phyloP scores from a whole-genome alignment of 176 grass and related monocot species.

The Thinopyrum elongatum region DNA sequence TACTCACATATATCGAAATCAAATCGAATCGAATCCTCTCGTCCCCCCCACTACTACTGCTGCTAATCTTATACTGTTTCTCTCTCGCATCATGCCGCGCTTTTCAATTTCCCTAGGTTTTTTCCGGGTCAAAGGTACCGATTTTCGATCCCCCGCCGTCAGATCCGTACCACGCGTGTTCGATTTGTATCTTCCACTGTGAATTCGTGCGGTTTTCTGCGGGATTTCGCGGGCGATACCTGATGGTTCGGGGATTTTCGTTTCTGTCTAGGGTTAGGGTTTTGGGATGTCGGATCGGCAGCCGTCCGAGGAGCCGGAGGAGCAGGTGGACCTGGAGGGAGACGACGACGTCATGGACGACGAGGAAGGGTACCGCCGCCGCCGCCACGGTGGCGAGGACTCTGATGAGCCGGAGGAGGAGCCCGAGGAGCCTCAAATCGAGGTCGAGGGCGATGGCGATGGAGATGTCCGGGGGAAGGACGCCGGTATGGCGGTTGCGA shows the following conservation, averaged over 20 bases:
- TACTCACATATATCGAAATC: slow-evolving; percentile 15
- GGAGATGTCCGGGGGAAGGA: slow-evolving; percentile 17
- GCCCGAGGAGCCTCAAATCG: slow-evolving; percentile 22
- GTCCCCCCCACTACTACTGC: neutral
- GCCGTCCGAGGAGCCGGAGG: slow-evolving; percentile 77
- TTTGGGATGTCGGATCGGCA: slow-evolving; percentile 51
- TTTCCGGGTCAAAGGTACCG: slow-evolving; percentile 46
- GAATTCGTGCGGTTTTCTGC: neutral
- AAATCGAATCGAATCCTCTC: slow-evolving; percentile 33
- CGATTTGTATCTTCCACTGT: neutral
- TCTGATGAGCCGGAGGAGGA: slow-evolving; percentile 60
- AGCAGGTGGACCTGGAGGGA: slow-evolving; percentile 93
- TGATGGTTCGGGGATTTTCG: neutral
- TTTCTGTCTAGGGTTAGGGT: slow-evolving; percentile 29
- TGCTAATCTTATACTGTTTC: slow-evolving; percentile 29
- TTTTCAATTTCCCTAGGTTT: slow-evolving; percentile 45
- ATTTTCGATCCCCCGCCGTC: neutral
- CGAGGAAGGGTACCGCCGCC: slow-evolving; percentile 55
- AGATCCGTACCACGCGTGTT: slow-evolving; percentile 22
- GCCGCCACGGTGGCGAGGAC: slow-evolving; percentile 30
- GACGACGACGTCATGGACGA: slow-evolving; percentile 92
- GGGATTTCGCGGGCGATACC: neutral
- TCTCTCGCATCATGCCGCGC: slow-evolving; percentile 38
- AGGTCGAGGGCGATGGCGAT: neutral
- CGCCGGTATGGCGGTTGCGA: neutral